Base-by-base conservation (phyloP, 257 asterid species). In the Scutellaria minor region DNA sequence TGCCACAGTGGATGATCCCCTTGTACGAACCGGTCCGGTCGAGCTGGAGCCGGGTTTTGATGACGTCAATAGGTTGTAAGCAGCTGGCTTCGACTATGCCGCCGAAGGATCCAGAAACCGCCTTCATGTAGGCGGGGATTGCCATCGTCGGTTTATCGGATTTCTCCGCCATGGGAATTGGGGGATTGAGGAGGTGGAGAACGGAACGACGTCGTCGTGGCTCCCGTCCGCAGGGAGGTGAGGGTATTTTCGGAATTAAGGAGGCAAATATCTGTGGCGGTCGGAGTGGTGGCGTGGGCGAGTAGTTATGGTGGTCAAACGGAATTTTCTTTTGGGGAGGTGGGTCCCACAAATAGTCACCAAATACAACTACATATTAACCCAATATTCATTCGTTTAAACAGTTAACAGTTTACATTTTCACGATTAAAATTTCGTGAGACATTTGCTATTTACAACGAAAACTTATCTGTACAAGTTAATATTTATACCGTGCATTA, bases 31-130 rank as follows among this genome's bases (percentile, higher is more conserved):
- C 89, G 51, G 90, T 73, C 42, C 93, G 90, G 85, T 94, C 99
- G 15, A 94, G 90, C 85, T 94, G 99, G 70, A 94, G 97, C 54
- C 99, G 89, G 27, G 99, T 94, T 75, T 94, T 94, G 83, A 94
- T 94, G 65, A 94, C 97, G 68, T 94, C 99, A 20, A 94, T 94
- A 0, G 99, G 99, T 57, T 94, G 99, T 47, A 94, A 75, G 83
- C 99, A 94, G 77, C 84, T 62, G 5, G 99, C 99, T 67, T 94
- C 99, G 57, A 94, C 88, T 9, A 85, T 68, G 75, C 99, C 99
- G 15, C 99, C 99, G 12, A 94, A 79, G 55, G 99, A 94, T 12
- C 99, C 99, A 2, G 99, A 87, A 5, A 88, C 50, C 24, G 99
- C 99, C 82, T 94, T 94, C 90, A 94, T 80, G 83, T 86, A 91